Base-by-base conservation (phyloP, 306 rosid species). In the Herpetospermum pedunculosum region DNA sequence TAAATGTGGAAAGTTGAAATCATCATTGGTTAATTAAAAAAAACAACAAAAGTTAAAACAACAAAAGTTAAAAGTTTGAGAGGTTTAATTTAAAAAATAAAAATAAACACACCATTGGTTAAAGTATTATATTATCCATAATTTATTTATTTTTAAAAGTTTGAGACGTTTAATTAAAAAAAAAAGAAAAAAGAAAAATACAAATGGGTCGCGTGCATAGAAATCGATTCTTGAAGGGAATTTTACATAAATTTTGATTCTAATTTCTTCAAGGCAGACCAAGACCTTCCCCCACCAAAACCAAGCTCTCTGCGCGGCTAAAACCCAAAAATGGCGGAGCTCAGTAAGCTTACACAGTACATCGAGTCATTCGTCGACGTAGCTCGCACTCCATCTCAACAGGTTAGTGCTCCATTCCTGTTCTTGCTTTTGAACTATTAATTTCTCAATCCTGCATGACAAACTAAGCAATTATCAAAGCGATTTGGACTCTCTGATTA, bases 361-460 rank as follows among this genome's bases (percentile, higher is more conserved):
- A 85, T 94, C 75, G 97, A 91, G 79, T 85, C 87, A 4, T 94
- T 85, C 77, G 89, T 94, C 70, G 91, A 87, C 78, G 75, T 86
- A 2, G 87, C 96, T 79, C 76, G 92, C 15, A 54, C 97, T 70
- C 84, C 81, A 14, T 6, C 81, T 67, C 86, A 85, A 48, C 91
- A 91, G 97, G 98, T 94, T 72, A 77, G 21, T 67, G 26, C 34
- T 49, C 59, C 53, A 34, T 29, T 70, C 30, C 59, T 52, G 43
- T 79, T 64, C n/a, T 23, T 14, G 7, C 41, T n/a, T 23, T 15
- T 15, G 1, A 69, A 26, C 44, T 63, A 18, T 63, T 23, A 63
- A 37, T 63, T 63, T 19, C 9, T 63, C 28, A 18, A 35, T 37
- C n/a, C 19, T 34, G 29, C 70, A 63, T 63, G 43, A 4, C 48